These are phyloP conservation scores for Penicillium brasilianum DNA, from an alignment of 2,329 filamentous ascomycete species.

Conservation along the genomic window DNA sequence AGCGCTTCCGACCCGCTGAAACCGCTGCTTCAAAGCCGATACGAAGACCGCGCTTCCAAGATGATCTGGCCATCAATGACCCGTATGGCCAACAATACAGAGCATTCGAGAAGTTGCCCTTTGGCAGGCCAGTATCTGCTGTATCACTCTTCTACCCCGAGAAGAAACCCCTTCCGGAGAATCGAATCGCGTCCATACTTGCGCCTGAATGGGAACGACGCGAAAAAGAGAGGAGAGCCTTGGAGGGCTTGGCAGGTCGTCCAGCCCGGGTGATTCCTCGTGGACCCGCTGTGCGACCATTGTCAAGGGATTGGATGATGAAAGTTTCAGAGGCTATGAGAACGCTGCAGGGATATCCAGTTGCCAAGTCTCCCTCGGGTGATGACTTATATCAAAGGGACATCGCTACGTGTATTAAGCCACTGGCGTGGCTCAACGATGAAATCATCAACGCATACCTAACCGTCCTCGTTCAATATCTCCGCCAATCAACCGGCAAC, in stretches of 20 bases:
- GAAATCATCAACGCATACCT: slow-evolving; percentile 55
- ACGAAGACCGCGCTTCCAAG: slow-evolving; percentile 8
- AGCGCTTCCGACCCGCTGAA: slow-evolving; percentile 9
- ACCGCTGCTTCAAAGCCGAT: slow-evolving; percentile 7
- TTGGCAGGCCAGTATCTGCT: slow-evolving; percentile 38
- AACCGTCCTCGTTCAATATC: slow-evolving; percentile 46
- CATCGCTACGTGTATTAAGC: slow-evolving; percentile 44
- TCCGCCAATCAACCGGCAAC: slow-evolving; percentile 41
- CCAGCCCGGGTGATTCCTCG: slow-evolving; percentile 30
- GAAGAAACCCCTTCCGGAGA: slow-evolving; percentile 30
- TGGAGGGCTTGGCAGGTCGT: slow-evolving; percentile 24
- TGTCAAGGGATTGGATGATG: slow-evolving; percentile 44
- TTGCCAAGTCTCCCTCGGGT: slow-evolving; percentile 42
- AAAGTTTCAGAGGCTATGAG: slow-evolving; percentile 39
- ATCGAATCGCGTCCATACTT: slow-evolving; percentile 38
- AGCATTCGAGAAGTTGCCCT: slow-evolving; percentile 21
- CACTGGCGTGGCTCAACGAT: slow-evolving; percentile 51
- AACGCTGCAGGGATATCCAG: slow-evolving; percentile 28
- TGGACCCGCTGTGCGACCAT: slow-evolving; percentile 42
- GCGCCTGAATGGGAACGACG: slow-evolving; percentile 35
- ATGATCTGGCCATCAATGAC: slow-evolving; percentile 21
- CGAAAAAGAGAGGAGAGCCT: slow-evolving; percentile 32
- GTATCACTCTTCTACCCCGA: slow-evolving; percentile 35
- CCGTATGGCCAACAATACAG: slow-evolving; percentile 29
- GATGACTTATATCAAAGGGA: slow-evolving; percentile 44